Evolutionary conservation across 192 early-diverging fungal genomes (phyloP).

Genomic region (Dimargaris cristalligena): DNA sequence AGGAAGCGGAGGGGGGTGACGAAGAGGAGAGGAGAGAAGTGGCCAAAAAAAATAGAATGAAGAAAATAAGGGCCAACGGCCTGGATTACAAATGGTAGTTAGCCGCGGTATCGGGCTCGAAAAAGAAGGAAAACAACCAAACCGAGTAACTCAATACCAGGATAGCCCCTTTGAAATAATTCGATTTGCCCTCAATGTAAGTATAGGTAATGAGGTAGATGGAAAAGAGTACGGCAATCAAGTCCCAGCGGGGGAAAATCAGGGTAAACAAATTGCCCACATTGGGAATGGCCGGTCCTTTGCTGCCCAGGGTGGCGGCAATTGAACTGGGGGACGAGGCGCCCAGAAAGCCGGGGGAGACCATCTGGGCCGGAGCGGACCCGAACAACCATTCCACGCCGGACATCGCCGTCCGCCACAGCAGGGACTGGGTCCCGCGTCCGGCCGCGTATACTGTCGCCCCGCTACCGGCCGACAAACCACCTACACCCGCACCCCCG

Average conservation of each 20-base stretch:
- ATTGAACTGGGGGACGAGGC: background rate
- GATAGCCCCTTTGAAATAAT: slow-evolving; percentile 94
- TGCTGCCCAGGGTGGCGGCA: background rate
- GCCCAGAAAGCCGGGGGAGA: background rate
- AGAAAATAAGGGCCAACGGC: too few relatives aligned
- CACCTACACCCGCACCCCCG: background rate
- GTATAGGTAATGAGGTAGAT: slow-evolving; percentile 76
- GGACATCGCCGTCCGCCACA: background rate
- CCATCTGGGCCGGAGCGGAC: background rate
- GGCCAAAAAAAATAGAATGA: too few relatives aligned
- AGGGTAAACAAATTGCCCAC: slow-evolving; percentile 32
- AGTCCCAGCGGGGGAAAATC: slow-evolving; percentile 57
- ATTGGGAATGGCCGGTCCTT: slow-evolving; percentile 1
- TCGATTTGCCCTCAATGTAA: slow-evolving; percentile 86
- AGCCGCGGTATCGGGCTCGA: slow-evolving; percentile 44
- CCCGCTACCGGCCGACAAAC: slow-evolving; percentile 16
- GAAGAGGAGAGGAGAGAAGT: too few relatives aligned
- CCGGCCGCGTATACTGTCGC: slow-evolving; percentile 2
- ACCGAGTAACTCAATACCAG: slow-evolving; percentile 73
- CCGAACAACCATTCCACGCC: slow-evolving; percentile 1
- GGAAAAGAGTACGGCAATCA: slow-evolving; percentile 37
- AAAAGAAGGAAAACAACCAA: slow-evolving; percentile 64
- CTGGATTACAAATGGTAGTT: too few relatives aligned
- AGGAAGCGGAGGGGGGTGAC: too few relatives aligned
- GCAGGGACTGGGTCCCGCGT: background rate